phyloP scores from a whole-genome alignment of 176 grass and related monocot genomes.

The Oryza punctata region DNA sequence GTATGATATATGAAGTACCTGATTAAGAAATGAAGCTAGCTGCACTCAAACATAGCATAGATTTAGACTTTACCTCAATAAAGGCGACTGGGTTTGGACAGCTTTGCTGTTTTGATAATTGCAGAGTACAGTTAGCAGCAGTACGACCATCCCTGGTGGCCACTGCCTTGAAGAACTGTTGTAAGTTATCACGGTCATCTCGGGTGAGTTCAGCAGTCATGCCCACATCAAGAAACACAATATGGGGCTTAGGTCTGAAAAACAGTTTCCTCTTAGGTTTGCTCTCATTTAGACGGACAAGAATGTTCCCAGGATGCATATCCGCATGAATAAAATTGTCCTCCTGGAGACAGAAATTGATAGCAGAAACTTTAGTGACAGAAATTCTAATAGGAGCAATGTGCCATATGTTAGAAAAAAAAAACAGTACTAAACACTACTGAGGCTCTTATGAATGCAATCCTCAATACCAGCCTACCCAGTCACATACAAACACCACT shows the following conservation, averaged over 20 bases:
- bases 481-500: neutral
- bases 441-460: conserved; percentile 18
- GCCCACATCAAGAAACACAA: conserved; percentile 95
- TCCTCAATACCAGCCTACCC: neutral
- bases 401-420: neutral
- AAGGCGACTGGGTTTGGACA: conserved; percentile 87
- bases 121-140: conserved; percentile 82
- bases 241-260: conserved; percentile 78
- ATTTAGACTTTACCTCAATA: conserved; percentile 65
- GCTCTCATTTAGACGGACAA: conserved; percentile 71
- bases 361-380: conserved; percentile 8
- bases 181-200: conserved; percentile 79
- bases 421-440: neutral
- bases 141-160: conserved; percentile 81
- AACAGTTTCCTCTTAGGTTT: conserved; percentile 60
- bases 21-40: neutral
- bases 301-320: conserved; percentile 98
- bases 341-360: conserved; percentile 52
- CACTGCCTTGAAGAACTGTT: conserved; percentile 89
- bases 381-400: conserved; percentile 6
- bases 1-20: conserved; percentile 10
- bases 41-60: conserved; percentile 21
- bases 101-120: conserved; percentile 76
- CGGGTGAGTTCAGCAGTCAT: conserved; percentile 92
- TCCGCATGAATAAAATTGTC: conserved; percentile 99